Percentiles rank a stretch among this genome's conserved stretches.
phyloP scores from a whole-genome alignment of 2,329 filamentous ascomycete species.

The Botrytis fragariae region DNA sequence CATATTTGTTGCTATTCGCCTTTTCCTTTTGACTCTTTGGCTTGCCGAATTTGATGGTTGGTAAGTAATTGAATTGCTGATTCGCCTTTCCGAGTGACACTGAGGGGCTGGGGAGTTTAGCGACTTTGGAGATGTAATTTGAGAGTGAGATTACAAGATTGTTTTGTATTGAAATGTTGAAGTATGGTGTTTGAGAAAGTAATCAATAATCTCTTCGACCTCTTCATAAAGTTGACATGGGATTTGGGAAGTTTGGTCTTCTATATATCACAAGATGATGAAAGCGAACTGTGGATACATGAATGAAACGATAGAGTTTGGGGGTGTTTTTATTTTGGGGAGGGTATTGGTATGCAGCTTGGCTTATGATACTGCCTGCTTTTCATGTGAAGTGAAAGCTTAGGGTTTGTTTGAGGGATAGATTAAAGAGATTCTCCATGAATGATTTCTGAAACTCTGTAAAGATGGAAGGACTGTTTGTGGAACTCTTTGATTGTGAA shows the following conservation, averaged over 20 bases:
- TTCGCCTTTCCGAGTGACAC: background rate
- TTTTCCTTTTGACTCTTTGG: no score
- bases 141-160: no score
- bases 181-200: background rate
- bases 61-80: background rate
- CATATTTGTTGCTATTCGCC: constrained; percentile 31
- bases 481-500: background rate
- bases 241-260: background rate
- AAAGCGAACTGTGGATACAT: constrained; percentile 8
- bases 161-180: background rate
- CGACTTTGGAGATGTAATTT: background rate
- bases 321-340: background rate
- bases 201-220: background rate
- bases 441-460: background rate
- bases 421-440: background rate
- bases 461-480: background rate
- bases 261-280: background rate
- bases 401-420: background rate
- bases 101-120: background rate
- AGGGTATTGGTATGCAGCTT: background rate
- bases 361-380: background rate
- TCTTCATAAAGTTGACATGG: background rate
- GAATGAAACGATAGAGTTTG: constrained; percentile 5
- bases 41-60: background rate
- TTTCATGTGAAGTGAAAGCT: background rate